Conservation (phyloP, 345 rosid species). For the Erysimum cheiranthoides region DNA sequence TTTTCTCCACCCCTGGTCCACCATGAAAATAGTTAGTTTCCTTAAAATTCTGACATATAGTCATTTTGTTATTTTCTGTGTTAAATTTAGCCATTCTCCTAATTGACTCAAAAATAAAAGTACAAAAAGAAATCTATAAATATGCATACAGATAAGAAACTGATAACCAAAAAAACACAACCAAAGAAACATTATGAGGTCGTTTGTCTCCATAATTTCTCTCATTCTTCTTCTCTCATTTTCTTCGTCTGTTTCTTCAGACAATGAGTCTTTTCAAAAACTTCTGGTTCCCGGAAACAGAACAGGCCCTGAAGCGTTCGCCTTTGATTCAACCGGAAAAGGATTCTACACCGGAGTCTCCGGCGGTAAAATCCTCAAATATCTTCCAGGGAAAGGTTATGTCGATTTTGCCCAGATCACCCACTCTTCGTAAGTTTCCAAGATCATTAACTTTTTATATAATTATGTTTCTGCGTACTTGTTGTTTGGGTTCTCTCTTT, state of each 20-base stretch:
- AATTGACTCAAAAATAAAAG: too few species aligned
- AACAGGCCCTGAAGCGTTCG: slow-evolving; percentile 47
- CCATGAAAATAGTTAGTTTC: too few species aligned
- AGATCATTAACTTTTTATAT: not conserved
- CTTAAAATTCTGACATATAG: too few species aligned
- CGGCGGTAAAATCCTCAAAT: slow-evolving; percentile 53
- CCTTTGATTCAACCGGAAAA: slow-evolving; percentile 39
- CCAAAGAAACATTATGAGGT: slow-evolving; percentile 33
- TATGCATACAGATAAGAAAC: not conserved
- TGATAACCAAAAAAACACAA: slow-evolving; percentile 14
- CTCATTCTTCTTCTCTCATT: slow-evolving; percentile 38
- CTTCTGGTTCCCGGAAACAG: slow-evolving; percentile 38
- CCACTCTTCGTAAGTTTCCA: slow-evolving; percentile 33
- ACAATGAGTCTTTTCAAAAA: slow-evolving; percentile 18
- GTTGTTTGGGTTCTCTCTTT: too few species aligned
- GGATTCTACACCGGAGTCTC: slow-evolving; percentile 54
- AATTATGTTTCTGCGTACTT: not conserved
- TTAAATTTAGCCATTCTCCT: too few species aligned
- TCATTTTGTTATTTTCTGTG: too few species aligned
- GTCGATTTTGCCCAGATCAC: slow-evolving; percentile 40
- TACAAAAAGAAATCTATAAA: slow-evolving; percentile 20
- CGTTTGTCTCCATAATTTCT: slow-evolving; percentile 11
- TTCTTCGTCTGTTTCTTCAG: slow-evolving; percentile 24
- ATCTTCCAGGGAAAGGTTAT: slow-evolving; percentile 33
- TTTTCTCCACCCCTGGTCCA: too few species aligned